These are phyloP conservation scores for Paramecium caudatum DNA, from an alignment of 73 alveolate species.

Conservation along the genomic window DNA sequence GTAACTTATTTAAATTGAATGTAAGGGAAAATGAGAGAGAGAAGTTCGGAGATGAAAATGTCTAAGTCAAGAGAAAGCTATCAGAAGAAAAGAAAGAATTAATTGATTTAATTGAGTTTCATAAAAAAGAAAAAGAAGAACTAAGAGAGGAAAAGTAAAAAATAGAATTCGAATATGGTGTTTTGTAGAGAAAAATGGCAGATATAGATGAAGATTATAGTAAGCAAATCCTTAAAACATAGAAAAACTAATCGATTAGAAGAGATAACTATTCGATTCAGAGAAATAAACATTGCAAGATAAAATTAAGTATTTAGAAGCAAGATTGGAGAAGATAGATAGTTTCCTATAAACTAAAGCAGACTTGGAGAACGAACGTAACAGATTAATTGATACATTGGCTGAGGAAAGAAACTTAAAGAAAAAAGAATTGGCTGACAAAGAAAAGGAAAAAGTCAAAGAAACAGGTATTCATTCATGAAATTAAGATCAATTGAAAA, in stretches of 20 bases:
- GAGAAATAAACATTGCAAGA: slow-evolving; percentile 68
- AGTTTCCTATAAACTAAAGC: slow-evolving; percentile 67
- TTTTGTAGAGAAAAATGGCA: slow-evolving; percentile 54
- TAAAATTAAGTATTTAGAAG: slow-evolving; percentile 66
- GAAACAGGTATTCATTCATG: slow-evolving; percentile 79
- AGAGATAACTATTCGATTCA: slow-evolving; percentile 52
- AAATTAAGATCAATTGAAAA: slow-evolving; percentile 80
- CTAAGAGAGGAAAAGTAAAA: slow-evolving; percentile 68
- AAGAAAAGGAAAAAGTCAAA: slow-evolving; percentile 88
- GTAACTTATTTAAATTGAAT: slow-evolving; percentile 27
- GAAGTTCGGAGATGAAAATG: slow-evolving; percentile 11
- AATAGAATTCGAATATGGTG: slow-evolving; percentile 71
- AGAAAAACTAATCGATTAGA: slow-evolving; percentile 47
- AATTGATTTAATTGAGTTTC: slow-evolving; percentile 64
- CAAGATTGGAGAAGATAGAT: slow-evolving; percentile 75
- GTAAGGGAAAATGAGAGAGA: slow-evolving; percentile 56
- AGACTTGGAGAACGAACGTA: slow-evolving; percentile 71
- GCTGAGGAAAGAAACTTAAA: slow-evolving; percentile 86
- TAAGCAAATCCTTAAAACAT: background rate
- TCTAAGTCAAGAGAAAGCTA: slow-evolving; percentile 17
- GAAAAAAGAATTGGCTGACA: slow-evolving; percentile 86
- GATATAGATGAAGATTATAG: slow-evolving; percentile 72
- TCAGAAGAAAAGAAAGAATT: slow-evolving; percentile 33
- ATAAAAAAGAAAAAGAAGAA: slow-evolving; percentile 70
- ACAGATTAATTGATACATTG: slow-evolving; percentile 71